Evolutionary conservation across 768 basidiomycete genomes (phyloP).

Genomic region (Paxillus involutus): DNA sequence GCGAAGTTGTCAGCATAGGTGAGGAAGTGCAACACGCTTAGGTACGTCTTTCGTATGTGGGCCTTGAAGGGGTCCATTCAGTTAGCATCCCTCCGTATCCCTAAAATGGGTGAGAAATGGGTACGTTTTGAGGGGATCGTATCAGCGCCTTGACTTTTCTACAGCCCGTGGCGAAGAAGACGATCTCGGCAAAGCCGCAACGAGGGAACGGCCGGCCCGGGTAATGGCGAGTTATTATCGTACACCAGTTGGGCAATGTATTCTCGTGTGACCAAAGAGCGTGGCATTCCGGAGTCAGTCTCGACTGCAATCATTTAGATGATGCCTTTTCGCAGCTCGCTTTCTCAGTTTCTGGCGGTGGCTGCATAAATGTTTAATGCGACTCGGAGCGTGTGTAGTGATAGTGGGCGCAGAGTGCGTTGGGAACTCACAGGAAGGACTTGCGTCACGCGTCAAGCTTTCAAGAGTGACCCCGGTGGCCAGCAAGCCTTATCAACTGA

Average conservation of each 20-base stretch:
- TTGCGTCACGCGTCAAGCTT: constrained; percentile 35
- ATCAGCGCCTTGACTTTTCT: no score
- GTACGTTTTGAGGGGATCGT: no score
- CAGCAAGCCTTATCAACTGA: constrained; percentile 73
- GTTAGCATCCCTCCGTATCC: no score
- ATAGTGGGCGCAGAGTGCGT: background rate
- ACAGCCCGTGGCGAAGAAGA: no score
- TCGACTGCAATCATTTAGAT: constrained; percentile 84
- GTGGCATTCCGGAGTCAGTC: constrained; percentile 74
- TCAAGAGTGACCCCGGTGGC: constrained; percentile 82
- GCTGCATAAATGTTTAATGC: constrained; percentile 36
- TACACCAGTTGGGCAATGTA: constrained; percentile 96
- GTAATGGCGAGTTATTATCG: no score
- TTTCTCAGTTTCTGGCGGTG: constrained; percentile 66
- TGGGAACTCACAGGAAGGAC: constrained; percentile 45
- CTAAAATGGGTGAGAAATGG: no score
- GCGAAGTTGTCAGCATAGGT: no score
- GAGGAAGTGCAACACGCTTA: no score
- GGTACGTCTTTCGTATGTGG: no score
- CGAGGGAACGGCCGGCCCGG: no score
- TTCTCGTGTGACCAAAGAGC: constrained; percentile 83
- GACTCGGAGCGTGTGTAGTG: background rate
- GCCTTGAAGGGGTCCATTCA: no score
- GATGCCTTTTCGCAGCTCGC: constrained; percentile 76
- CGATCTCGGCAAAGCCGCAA: no score